A percentile compares a stretch with the other conserved stretches of the same genome.
Conservation (phyloP, 768 basidiomycete genomes). For the Mycena pura region DNA sequence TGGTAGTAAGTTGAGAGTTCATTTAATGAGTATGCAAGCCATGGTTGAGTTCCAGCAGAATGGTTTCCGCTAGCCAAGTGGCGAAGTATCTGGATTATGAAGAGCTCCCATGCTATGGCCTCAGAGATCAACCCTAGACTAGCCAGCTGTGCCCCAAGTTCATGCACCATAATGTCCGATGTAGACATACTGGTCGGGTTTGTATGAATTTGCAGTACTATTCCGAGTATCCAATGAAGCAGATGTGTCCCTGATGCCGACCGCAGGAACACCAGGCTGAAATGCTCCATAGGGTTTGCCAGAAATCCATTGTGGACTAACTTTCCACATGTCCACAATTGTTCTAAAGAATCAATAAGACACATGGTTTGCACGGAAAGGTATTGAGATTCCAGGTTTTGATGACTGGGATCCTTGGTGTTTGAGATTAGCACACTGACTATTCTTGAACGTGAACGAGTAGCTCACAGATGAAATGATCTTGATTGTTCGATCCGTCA, state of each 20-base stretch:
- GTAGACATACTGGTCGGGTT: neutral
- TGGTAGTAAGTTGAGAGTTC: too few relatives aligned
- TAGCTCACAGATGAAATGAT: conserved; percentile 6
- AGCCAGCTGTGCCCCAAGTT: neutral
- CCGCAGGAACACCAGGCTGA: neutral
- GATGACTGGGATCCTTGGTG: conserved; percentile 2
- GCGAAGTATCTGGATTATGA: neutral
- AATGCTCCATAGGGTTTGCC: neutral
- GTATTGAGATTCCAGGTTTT: conserved; percentile 13
- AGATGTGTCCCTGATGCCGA: neutral
- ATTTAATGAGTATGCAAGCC: neutral
- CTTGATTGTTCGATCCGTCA: neutral
- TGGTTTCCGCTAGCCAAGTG: neutral
- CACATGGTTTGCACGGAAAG: conserved; percentile 4
- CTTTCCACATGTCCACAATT: neutral
- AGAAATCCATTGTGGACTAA: neutral
- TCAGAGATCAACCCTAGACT: neutral
- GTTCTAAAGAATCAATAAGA: neutral
- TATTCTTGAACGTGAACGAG: neutral
- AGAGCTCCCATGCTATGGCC: neutral
- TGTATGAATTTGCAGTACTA: neutral
- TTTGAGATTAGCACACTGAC: neutral
- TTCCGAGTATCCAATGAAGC: neutral
- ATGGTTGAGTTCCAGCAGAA: neutral
- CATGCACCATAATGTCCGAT: neutral